Base-by-base conservation (phyloP, 129 eudicot species). In the Cynara cardunculus region DNA sequence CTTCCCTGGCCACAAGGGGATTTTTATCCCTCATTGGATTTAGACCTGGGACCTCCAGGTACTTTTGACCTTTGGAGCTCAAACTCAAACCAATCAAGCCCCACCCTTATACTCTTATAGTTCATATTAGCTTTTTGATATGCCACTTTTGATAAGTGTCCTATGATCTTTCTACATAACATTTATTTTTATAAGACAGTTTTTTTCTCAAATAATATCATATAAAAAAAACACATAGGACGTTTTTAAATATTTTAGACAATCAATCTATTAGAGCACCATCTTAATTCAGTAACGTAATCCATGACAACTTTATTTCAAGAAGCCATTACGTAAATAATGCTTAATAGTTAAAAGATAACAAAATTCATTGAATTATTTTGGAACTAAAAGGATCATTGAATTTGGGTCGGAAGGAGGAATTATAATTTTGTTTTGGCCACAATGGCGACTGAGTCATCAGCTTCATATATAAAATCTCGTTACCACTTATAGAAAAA, bases 381-480 rank as follows among this genome's bases (percentile, higher is more conserved):
- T 59, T 0, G 44, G 25, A 61, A 61, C 28, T 73, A 27, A 77
- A 77, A 83, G 71, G 82, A 62, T 35, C 32, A 27, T 41, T 80
- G 78, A 77, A 87, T 87, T 62, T 53, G 31, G 86, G 78, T 73
- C 78, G 84, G 79, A 77, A 72, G 21, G 59, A 49, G 41, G 81
- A 73, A 18, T 81, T 80, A 62, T 31, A 53, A 65, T 71, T 70
- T 83, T 80, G 59, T 82, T 74, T 82, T 76, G 49, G 72, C 72
- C 73, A 82, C 87, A 85, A 84, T 88, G 87, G 79, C 80, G n/a
- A 82, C 31, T 74, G 90, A 88, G 90, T 86, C 92, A 90, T 77
- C 74, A 72, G 10, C 75, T 86, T 82, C 76, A 78, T 78, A 65
- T 80, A 71, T 10, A 86, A 85, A 85, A 56, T 56, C 21, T 82